Conservation (phyloP, 495 filamentous ascomycete genomes). For the Monascus purpureus region DNA sequence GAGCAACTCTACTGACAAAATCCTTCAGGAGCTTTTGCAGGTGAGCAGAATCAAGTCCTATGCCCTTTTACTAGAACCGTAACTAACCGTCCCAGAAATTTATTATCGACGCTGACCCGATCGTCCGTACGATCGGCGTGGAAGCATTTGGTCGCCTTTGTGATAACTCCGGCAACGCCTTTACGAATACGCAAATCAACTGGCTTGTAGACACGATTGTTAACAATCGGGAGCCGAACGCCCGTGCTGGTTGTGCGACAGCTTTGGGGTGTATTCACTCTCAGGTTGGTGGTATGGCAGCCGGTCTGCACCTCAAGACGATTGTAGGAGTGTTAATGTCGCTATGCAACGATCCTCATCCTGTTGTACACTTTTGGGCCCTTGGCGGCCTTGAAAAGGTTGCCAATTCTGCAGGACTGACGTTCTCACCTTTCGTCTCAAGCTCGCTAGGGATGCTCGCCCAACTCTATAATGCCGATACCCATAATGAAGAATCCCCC, state of each 20-base stretch:
- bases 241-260: slow-evolving; percentile 85
- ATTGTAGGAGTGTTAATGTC: slow-evolving; percentile 94
- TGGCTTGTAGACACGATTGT: slow-evolving; percentile 90
- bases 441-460: slow-evolving; percentile 86
- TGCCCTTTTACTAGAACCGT: background rate
- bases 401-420: slow-evolving; percentile 83
- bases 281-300: slow-evolving; percentile 95
- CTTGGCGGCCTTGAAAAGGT: slow-evolving; percentile 78
- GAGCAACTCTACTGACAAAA: slow-evolving; percentile 66
- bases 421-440: slow-evolving; percentile 79
- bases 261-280: slow-evolving; percentile 88
- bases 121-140: slow-evolving; percentile 71
- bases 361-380: slow-evolving; percentile 91
- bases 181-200: slow-evolving; percentile 81
- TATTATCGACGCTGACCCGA: slow-evolving; percentile 67
- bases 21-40: slow-evolving; percentile 69
- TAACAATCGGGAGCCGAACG: slow-evolving; percentile 79
- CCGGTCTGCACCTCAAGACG: slow-evolving; percentile 90
- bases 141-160: slow-evolving; percentile 85
- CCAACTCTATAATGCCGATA: slow-evolving; percentile 81
- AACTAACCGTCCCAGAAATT: slow-evolving; percentile 47
- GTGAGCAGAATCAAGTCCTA: slow-evolving; percentile 21
- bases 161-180: slow-evolving; percentile 71
- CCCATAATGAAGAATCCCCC: slow-evolving; percentile 73
- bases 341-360: slow-evolving; percentile 88